Conservation (phyloP, 257 asterid genomes). For the Coffea eugenioides region DNA sequence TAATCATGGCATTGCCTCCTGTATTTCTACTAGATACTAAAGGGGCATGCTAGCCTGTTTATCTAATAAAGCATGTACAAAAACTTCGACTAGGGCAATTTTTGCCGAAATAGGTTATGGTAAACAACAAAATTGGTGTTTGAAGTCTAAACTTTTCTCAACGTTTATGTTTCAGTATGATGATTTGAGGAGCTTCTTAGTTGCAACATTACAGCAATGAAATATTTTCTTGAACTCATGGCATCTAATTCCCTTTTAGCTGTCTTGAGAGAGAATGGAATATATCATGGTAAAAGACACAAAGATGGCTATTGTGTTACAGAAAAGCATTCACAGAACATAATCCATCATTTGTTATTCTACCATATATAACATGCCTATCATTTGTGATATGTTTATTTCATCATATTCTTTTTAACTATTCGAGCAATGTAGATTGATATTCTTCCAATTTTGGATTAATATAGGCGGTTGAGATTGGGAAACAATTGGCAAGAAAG, state of each 20-base stretch:
- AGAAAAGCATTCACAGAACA: neutral
- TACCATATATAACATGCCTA: neutral
- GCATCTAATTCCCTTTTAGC: neutral
- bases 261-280: neutral
- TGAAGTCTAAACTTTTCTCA: neutral
- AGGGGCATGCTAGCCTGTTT: neutral
- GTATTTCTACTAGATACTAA: neutral
- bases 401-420: neutral
- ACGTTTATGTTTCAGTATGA: neutral
- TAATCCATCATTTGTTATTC: neutral
- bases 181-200: neutral
- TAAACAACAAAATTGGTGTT: neutral
- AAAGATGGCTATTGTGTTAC: neutral
- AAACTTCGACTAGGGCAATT: too few relatives aligned
- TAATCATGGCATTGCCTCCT: neutral
- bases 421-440: neutral
- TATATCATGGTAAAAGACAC: neutral
- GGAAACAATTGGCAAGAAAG: constrained; percentile 68
- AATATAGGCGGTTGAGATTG: constrained; percentile 70
- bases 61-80: neutral
- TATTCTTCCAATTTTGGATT: neutral
- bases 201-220: neutral
- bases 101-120: neutral
- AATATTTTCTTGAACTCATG: neutral
- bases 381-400: neutral